These are phyloP conservation scores for Colletotrichum tanaceti DNA, from an alignment of 2,329 filamentous ascomycete species.

Conservation along the genomic window DNA sequence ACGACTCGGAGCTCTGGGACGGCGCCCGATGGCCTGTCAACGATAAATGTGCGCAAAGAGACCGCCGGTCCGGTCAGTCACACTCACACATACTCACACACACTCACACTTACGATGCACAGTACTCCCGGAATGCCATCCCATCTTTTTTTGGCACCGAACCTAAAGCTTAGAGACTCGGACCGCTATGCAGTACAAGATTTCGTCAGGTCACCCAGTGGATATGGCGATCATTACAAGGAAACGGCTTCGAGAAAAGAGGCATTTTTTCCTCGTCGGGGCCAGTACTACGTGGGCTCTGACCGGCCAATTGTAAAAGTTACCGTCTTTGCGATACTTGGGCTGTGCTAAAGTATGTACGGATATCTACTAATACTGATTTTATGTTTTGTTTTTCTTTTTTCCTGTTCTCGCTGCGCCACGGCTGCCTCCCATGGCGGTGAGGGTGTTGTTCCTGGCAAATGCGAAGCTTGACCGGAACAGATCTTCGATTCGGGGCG, in stretches of 20 bases:
- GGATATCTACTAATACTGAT: too few species aligned
- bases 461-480: constrained; percentile 8
- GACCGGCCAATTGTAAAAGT: constrained; percentile 12
- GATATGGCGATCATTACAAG: constrained; percentile 32
- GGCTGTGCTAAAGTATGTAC: not conserved
- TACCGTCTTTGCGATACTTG: constrained; percentile 1
- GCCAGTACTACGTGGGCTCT: not conserved
- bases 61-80: constrained; percentile 5
- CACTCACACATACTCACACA: too few species aligned
- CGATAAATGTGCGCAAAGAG: constrained; percentile 17
- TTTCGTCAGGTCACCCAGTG: not conserved
- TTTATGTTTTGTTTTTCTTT: too few species aligned
- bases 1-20: constrained; percentile 5
- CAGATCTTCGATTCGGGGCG: constrained; percentile 15
- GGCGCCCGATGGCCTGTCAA: constrained; percentile 21
- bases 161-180: constrained; percentile 16
- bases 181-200: not conserved
- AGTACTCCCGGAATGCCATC: constrained; percentile 23
- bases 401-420: constrained; percentile 15
- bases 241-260: constrained; percentile 30
- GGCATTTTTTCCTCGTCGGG: constrained; percentile 27
- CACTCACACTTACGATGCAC: too few species aligned
- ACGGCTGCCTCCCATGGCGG: constrained; percentile 31
- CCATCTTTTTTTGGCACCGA: constrained; percentile 19
- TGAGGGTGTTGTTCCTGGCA: constrained; percentile 35